A percentile compares a stretch with the other conserved stretches of the same genome.
phyloP scores from a whole-genome alignment of 495 filamentous ascomycete species.

The Thermothielavioides terrestris region DNA sequence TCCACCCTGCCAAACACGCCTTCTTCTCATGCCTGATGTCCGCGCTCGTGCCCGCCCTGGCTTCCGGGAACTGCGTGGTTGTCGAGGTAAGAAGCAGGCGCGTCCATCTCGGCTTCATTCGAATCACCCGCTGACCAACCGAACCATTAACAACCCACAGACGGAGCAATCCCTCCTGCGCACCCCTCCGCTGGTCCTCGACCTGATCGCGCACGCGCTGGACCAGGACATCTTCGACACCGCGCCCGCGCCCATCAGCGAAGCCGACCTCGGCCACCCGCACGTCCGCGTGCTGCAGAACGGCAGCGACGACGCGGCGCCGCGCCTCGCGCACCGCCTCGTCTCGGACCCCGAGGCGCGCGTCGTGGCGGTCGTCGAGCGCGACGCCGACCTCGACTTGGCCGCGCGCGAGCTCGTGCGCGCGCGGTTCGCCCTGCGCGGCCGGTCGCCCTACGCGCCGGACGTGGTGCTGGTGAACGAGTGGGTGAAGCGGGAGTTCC shows the following conservation, averaged over 20 bases:
- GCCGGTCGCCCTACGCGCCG: constrained; percentile 44
- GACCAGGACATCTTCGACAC: not conserved
- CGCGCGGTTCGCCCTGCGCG: constrained; percentile 43
- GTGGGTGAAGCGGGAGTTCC: constrained; percentile 43
- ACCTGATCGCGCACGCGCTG: not conserved
- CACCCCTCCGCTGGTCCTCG: not conserved
- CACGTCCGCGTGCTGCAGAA: constrained; percentile 3
- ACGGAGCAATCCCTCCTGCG: not conserved
- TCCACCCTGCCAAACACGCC: constrained; percentile 40
- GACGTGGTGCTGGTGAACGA: constrained; percentile 50
- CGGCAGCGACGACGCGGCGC: not conserved
- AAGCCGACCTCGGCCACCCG: constrained; percentile 16
- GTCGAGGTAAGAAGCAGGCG: constrained; percentile 37
- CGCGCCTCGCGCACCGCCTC: constrained; percentile 2
- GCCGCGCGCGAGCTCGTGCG: constrained; percentile 40
- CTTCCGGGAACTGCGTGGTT: constrained; percentile 46
- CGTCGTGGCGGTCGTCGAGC: constrained; percentile 28
- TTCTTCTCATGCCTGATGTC: constrained; percentile 41
- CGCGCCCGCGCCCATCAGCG: not conserved
- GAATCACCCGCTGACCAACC: too few species aligned
- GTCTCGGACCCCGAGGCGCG: constrained; percentile 27
- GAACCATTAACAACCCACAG: too few species aligned
- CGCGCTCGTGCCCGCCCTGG: constrained; percentile 41
- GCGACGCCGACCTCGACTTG: constrained; percentile 30
- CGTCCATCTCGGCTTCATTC: too few species aligned